A percentile compares a stretch with the other conserved stretches of the same genome.
These are phyloP conservation scores for Amoebophrya sp. DNA, from an alignment of 169 alveolate species.

Conservation along the genomic window DNA sequence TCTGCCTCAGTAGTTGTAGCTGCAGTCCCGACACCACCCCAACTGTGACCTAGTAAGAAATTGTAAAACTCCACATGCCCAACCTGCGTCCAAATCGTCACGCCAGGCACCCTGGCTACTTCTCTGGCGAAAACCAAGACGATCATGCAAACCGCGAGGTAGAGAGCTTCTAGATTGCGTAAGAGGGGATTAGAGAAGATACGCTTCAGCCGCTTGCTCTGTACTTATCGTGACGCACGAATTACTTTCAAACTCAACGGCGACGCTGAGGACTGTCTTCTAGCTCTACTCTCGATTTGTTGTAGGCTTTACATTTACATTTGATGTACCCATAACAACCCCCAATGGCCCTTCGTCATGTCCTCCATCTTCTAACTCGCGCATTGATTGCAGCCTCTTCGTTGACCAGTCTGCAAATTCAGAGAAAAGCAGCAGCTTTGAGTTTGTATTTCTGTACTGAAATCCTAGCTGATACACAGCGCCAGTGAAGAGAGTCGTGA, in stretches of 20 bases:
- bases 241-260: background rate
- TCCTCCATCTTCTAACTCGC: too few species aligned
- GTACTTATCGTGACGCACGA: background rate
- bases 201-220: background rate
- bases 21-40: background rate
- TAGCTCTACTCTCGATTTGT: too few species aligned
- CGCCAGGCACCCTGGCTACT: background rate
- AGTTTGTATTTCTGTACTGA: background rate
- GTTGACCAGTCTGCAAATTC: background rate
- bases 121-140: background rate
- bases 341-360: too few species aligned
- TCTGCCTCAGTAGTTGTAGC: background rate
- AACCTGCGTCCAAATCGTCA: background rate
- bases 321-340: too few species aligned
- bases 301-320: too few species aligned
- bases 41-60: background rate
- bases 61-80: constrained; percentile 20
- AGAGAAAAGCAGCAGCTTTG: background rate
- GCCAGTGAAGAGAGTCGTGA: background rate
- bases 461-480: background rate
- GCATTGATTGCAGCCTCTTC: background rate
- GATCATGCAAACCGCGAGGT: background rate
- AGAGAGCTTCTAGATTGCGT: background rate
- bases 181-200: background rate
- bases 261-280: too few species aligned